Evolutionary conservation across 2,329 filamentous ascomycete genomes (phyloP).

Genomic region (Trichoderma koningiopsis): DNA sequence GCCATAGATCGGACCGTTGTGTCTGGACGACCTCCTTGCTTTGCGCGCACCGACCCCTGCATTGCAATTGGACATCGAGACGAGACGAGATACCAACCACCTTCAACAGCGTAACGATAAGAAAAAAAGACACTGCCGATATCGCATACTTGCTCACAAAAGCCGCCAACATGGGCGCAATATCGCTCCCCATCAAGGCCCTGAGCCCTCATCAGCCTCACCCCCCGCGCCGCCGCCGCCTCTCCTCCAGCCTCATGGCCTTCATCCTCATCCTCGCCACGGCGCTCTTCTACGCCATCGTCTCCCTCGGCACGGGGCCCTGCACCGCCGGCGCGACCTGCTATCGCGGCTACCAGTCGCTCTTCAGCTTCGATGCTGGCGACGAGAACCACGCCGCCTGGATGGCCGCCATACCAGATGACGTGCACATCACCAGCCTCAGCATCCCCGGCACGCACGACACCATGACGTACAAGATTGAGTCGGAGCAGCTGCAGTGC

Average conservation of each 20-base stretch:
- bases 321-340: constrained; percentile 35
- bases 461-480: constrained; percentile 52
- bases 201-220: not conserved
- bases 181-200: constrained; percentile 2
- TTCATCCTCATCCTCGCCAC: constrained; percentile 31
- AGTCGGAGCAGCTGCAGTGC: constrained; percentile 44
- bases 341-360: constrained; percentile 36
- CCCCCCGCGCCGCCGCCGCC: constrained; percentile 11
- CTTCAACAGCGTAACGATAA: not conserved
- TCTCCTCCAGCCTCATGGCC: constrained; percentile 5
- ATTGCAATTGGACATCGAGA: not conserved
- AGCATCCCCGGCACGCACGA: constrained; percentile 58
- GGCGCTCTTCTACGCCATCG: constrained; percentile 33
- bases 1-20: not conserved
- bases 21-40: not conserved
- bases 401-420: constrained; percentile 49
- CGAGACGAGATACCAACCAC: not conserved
- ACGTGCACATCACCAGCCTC: constrained; percentile 45
- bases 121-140: not conserved
- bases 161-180: constrained; percentile 1
- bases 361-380: constrained; percentile 47
- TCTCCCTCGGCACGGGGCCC: constrained; percentile 32
- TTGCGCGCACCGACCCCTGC: not conserved
- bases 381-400: constrained; percentile 40
- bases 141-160: not conserved